Conservation (phyloP, 768 basidiomycete species). For the Pleurotus pulmonarius region DNA sequence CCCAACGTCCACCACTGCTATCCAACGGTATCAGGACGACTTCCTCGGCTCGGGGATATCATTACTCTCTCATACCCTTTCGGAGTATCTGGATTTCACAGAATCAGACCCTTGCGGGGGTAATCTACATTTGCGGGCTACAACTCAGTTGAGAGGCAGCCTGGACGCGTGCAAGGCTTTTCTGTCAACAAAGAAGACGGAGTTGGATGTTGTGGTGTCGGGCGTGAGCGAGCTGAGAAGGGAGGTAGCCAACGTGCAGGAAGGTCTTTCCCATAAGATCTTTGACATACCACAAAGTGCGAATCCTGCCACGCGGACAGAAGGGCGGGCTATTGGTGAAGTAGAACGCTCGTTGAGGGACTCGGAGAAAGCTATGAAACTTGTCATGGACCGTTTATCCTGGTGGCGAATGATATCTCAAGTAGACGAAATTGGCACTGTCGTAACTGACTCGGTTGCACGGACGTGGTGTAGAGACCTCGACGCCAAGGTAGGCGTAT, state of each 20-base stretch:
- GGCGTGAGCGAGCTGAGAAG: constrained; percentile 33
- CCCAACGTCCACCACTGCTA: constrained; percentile 40
- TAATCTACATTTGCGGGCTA: constrained; percentile 28
- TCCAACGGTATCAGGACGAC: constrained; percentile 65
- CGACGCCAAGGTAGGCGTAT: constrained; percentile 41
- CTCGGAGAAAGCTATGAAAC: constrained; percentile 33
- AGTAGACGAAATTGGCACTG: constrained; percentile 41
- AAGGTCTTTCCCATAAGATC: constrained; percentile 30
- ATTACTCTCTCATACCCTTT: constrained; percentile 37
- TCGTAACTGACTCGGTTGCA: constrained; percentile 32
- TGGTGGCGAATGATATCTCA: constrained; percentile 45
- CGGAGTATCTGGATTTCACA: constrained; percentile 10
- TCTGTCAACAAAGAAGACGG: constrained; percentile 24
- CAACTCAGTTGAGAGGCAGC: constrained; percentile 35
- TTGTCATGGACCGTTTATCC: constrained; percentile 37
- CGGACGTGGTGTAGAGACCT: constrained; percentile 42
- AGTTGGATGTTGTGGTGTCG: constrained; percentile 30
- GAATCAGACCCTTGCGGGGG: constrained; percentile 19
- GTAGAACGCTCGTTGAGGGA: constrained; percentile 32
- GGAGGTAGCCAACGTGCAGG: constrained; percentile 34
- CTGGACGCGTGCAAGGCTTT: constrained; percentile 31
- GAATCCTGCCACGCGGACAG: constrained; percentile 7
- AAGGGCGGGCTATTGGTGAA: constrained; percentile 16
- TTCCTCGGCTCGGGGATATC: constrained; percentile 59
- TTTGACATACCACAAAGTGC: constrained; percentile 22